A percentile compares a stretch with the other conserved stretches of the same genome.
Evolutionary conservation across 2,329 filamentous ascomycete genomes (phyloP).

Genomic region (Paramyrothecium roridum): DNA sequence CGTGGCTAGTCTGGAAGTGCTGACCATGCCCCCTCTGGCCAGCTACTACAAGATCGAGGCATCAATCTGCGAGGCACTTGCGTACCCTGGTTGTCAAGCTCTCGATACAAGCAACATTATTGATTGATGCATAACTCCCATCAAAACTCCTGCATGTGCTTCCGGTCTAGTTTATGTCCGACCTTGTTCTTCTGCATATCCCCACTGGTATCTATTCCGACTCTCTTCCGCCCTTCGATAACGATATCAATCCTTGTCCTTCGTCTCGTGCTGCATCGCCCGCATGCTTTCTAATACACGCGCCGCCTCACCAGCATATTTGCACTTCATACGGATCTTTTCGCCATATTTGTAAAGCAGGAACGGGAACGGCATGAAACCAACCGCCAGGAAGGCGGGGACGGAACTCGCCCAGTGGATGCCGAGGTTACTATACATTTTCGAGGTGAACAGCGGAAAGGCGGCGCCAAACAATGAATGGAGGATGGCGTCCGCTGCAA

Average conservation of each 20-base stretch:
- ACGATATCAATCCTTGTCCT: conserved; percentile 23
- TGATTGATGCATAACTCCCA: too few species aligned
- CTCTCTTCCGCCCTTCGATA: conserved; percentile 13
- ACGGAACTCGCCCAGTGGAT: conserved; percentile 75
- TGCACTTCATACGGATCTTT: conserved; percentile 62
- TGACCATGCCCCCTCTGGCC: too few species aligned
- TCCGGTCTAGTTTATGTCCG: too few species aligned
- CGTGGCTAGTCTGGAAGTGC: too few species aligned
- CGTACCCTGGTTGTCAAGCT: too few species aligned
- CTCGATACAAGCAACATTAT: too few species aligned
- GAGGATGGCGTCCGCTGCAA: conserved; percentile 70
- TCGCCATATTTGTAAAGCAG: conserved; percentile 71
- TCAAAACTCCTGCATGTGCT: too few species aligned
- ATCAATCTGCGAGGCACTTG: too few species aligned
- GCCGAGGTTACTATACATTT: conserved; percentile 57
- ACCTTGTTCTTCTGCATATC: too few species aligned
- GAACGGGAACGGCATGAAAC: conserved; percentile 71
- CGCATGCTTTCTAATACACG: conserved; percentile 50
- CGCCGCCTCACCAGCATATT: conserved; percentile 66
- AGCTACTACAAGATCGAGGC: too few species aligned
- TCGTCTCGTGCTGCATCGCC: conserved; percentile 19
- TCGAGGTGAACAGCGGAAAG: conserved; percentile 69
- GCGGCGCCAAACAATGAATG: conserved; percentile 69
- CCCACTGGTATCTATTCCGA: too few species aligned
- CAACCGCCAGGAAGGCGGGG: conserved; percentile 70